Conservation (phyloP, 106 monocot species). For the Narthecium ossifragum region DNA sequence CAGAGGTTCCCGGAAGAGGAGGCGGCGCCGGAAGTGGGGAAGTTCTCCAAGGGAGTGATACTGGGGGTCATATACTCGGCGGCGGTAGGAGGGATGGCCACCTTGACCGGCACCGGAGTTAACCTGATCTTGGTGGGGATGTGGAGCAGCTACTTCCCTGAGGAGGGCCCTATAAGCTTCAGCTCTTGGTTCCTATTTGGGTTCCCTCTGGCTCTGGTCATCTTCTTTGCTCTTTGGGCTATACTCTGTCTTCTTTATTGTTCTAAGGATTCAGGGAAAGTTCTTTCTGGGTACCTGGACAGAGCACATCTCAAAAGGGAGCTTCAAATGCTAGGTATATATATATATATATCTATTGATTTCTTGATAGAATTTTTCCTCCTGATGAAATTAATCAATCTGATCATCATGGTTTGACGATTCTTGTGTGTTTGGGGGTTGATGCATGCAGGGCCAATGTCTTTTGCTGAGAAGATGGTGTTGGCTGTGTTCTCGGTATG, state of each 20-base stretch:
- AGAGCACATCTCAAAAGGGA: slow-evolving; percentile 59
- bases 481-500: slow-evolving; percentile 77
- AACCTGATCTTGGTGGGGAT: slow-evolving; percentile 80
- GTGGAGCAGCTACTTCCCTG: slow-evolving; percentile 77
- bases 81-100: slow-evolving; percentile 76
- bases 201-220: slow-evolving; percentile 62
- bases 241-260: slow-evolving; percentile 64
- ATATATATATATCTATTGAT: neutral
- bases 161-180: slow-evolving; percentile 61
- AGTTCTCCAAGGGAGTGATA: slow-evolving; percentile 72
- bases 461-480: slow-evolving; percentile 94
- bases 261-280: slow-evolving; percentile 41
- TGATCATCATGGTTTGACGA: neutral
- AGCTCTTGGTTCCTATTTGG: slow-evolving; percentile 81
- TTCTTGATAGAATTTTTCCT: slow-evolving; percentile 1
- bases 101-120: slow-evolving; percentile 81
- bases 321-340: slow-evolving; percentile 62
- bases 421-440: too few relatives aligned
- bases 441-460: slow-evolving; percentile 95
- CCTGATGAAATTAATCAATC: neutral
- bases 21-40: slow-evolving; percentile 22
- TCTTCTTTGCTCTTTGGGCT: slow-evolving; percentile 70
- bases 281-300: slow-evolving; percentile 61
- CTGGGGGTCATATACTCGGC: slow-evolving; percentile 79
- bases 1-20: slow-evolving; percentile 38